These are phyloP conservation scores for Leccinum subrobustum DNA, from an alignment of 1,284 basidiomycete species.

Conservation along the genomic window DNA sequence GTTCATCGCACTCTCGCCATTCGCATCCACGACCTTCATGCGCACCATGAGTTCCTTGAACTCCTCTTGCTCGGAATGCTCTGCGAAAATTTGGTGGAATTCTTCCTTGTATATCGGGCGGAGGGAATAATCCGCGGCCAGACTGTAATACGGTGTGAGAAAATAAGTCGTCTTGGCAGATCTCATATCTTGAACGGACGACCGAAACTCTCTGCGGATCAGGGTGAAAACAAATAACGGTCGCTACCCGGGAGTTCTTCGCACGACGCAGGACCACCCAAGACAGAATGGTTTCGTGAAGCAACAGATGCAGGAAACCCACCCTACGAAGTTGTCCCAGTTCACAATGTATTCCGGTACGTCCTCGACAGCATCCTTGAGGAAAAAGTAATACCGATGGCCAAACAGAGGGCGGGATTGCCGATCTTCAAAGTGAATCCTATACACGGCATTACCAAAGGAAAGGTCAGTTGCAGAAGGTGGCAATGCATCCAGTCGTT, in stretches of 20 bases:
- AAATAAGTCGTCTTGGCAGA: background rate
- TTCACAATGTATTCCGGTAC: slow-evolving; percentile 96
- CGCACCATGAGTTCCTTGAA: slow-evolving; percentile 76
- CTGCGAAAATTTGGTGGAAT: slow-evolving; percentile 85
- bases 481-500: slow-evolving; percentile 67
- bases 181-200: background rate
- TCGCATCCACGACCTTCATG: slow-evolving; percentile 86
- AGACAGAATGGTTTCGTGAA: background rate
- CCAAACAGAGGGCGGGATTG: slow-evolving; percentile 72
- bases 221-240: background rate
- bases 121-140: slow-evolving; percentile 84
- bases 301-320: slow-evolving; percentile 31
- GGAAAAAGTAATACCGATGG: slow-evolving; percentile 91
- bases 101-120: slow-evolving; percentile 77
- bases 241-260: background rate
- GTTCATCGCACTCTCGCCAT: slow-evolving; percentile 88
- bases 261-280: background rate
- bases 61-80: slow-evolving; percentile 74
- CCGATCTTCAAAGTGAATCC: slow-evolving; percentile 79
- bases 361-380: slow-evolving; percentile 93
- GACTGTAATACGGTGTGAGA: slow-evolving; percentile 42
- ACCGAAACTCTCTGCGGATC: background rate
- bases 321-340: slow-evolving; percentile 93
- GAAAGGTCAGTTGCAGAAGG: slow-evolving; percentile 58
- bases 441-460: slow-evolving; percentile 92